Percentiles rank a stretch among this genome's conserved stretches.
phyloP scores from a whole-genome alignment of 495 filamentous ascomycete genomes.

The Neurospora sp. region DNA sequence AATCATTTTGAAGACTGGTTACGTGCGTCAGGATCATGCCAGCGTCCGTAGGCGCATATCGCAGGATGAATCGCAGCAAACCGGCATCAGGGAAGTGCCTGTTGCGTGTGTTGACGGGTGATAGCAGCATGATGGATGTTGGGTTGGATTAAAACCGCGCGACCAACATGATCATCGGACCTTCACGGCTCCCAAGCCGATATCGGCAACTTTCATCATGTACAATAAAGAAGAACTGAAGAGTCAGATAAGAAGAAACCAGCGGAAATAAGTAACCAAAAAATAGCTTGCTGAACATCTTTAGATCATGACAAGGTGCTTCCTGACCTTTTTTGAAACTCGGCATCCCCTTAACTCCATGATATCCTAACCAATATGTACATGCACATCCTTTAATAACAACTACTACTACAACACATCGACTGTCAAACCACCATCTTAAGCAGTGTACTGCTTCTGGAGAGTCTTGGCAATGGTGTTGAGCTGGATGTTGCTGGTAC shows the following conservation, averaged over 20 bases:
- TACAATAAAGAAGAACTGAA: neutral
- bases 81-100: neutral
- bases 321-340: neutral
- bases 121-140: neutral
- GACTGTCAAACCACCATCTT: neutral
- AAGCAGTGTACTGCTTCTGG: constrained; percentile 73
- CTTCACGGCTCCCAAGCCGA: neutral
- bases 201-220: neutral
- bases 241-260: neutral
- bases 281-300: neutral
- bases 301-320: neutral
- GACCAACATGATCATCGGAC: neutral
- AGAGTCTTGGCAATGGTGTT: constrained; percentile 89
- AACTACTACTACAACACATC: neutral
- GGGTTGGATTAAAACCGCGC: neutral
- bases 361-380: neutral
- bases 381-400: neutral
- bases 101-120: neutral
- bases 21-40: neutral
- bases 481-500: constrained; percentile 65
- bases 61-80: neutral
- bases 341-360: neutral
- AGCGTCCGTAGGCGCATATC: neutral
- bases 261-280: neutral
- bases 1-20: neutral